Conservation (phyloP, 164 flowering plant genomes). For the Magnolia changhungtana region DNA sequence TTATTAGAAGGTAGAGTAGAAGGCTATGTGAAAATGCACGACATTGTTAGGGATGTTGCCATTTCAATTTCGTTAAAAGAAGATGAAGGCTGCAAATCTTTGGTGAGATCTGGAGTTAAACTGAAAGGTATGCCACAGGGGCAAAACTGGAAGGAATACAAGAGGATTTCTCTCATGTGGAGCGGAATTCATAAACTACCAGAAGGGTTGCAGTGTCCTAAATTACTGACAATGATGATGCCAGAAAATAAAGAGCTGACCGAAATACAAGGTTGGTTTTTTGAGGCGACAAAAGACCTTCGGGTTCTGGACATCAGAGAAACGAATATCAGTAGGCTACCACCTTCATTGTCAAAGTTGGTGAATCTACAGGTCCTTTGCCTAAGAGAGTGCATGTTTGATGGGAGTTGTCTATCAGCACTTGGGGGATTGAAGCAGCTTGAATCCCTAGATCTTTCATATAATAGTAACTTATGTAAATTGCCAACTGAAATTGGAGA, state of each 20-base stretch:
- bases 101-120: not conserved
- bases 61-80: not conserved
- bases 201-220: not conserved
- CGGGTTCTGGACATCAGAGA: not conserved
- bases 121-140: not conserved
- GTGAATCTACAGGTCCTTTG: not conserved
- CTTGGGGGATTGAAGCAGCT: not conserved
- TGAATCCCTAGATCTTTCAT: not conserved
- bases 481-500: not conserved
- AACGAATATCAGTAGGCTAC: not conserved
- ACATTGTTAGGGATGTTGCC: not conserved
- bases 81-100: not conserved
- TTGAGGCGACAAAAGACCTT: not conserved
- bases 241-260: not conserved
- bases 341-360: not conserved
- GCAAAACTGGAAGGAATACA: not conserved
- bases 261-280: not conserved
- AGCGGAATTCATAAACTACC: not conserved
- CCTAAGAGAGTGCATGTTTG: not conserved
- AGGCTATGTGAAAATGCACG: not conserved
- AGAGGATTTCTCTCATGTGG: not conserved
- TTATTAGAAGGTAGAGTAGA: not conserved
- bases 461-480: not conserved
- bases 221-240: not conserved
- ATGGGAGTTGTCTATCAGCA: not conserved